Conservation (phyloP, 169 alveolate genomes). For the Pseudocohnilembus persalinus region DNA sequence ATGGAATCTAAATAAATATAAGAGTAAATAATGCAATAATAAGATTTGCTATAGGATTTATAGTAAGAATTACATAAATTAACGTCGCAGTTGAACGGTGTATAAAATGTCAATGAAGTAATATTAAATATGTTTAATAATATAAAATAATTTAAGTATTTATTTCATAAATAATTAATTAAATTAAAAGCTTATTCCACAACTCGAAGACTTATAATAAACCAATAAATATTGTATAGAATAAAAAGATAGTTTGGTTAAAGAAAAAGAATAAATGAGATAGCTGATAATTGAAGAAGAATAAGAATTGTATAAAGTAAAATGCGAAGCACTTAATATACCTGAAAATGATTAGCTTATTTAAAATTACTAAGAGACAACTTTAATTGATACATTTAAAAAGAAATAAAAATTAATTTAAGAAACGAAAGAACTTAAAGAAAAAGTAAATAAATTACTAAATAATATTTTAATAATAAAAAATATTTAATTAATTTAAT, state of each 20-base stretch:
- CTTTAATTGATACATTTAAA: background rate
- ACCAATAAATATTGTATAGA: background rate
- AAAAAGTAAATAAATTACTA: background rate
- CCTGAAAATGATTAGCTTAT: background rate
- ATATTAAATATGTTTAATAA: too few species aligned
- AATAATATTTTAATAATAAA: too few species aligned
- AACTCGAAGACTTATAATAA: background rate
- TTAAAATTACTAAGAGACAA: background rate
- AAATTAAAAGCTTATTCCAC: background rate
- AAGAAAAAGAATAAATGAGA: background rate
- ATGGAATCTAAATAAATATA: background rate
- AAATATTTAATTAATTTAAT: too few species aligned
- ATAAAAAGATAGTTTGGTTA: background rate
- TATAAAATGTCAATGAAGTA: background rate
- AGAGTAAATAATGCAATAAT: background rate
- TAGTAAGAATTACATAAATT: too few species aligned
- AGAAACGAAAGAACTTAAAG: background rate
- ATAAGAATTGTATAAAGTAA: background rate
- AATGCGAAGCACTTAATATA: background rate
- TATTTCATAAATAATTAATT: too few species aligned
- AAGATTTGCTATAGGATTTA: background rate
- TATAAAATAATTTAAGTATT: too few species aligned
- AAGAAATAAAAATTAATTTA: background rate
- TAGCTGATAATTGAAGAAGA: background rate
- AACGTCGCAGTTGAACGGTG: background rate